Evolutionary conservation across 2,329 filamentous ascomycete species (phyloP).

Genomic region (Geosmithia flava): DNA sequence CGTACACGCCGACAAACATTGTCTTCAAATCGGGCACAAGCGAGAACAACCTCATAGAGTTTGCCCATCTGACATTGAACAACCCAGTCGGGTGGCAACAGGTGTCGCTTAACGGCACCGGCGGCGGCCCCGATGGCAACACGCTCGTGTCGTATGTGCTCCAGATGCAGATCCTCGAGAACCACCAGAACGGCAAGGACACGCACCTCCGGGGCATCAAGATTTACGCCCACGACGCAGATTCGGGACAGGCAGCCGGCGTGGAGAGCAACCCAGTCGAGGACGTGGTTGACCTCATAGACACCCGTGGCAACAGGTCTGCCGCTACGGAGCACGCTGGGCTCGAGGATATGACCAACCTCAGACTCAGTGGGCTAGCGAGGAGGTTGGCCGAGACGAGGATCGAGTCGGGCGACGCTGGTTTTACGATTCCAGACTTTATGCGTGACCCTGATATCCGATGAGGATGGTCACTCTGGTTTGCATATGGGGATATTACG

Average conservation of each 20-base stretch:
- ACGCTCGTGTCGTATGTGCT: slow-evolving; percentile 81
- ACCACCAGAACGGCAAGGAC: slow-evolving; percentile 98
- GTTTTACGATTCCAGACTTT: slow-evolving; percentile 24
- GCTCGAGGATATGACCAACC: not conserved
- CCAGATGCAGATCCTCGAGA: slow-evolving; percentile 84
- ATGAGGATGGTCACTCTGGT: slow-evolving; percentile 8
- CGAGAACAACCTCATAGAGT: slow-evolving; percentile 83
- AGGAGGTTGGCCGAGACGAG: slow-evolving; percentile 13
- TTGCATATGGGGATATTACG: no score
- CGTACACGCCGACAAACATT: slow-evolving; percentile 91
- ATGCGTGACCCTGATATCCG: slow-evolving; percentile 30
- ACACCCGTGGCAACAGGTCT: not conserved
- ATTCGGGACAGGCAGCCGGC: slow-evolving; percentile 18
- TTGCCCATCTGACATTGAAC: slow-evolving; percentile 66
- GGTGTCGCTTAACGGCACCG: slow-evolving; percentile 47
- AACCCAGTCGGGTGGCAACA: slow-evolving; percentile 85
- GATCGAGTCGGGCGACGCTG: slow-evolving; percentile 19
- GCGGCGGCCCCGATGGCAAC: slow-evolving; percentile 51
- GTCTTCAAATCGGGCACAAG: slow-evolving; percentile 81
- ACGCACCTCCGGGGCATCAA: slow-evolving; percentile 93
- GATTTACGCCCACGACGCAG: slow-evolving; percentile 53
- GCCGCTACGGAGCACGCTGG: not conserved
- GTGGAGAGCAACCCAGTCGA: slow-evolving; percentile 19
- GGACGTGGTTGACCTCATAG: slow-evolving; percentile 13
- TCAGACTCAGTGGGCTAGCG: slow-evolving; percentile 14